Conservation (phyloP, 371 early-diverging fungal species). For the Massospora cicadina region DNA sequence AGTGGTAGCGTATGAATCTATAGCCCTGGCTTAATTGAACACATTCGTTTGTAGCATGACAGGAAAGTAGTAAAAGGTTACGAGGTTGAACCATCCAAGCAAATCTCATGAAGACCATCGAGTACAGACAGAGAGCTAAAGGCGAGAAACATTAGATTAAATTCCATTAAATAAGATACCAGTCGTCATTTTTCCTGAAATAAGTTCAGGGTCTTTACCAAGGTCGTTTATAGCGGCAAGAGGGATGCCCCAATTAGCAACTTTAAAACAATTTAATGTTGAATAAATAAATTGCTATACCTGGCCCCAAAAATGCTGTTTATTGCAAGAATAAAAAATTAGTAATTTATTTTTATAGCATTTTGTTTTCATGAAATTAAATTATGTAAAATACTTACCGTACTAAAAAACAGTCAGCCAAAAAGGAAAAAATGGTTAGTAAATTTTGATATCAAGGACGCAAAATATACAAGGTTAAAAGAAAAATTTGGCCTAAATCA, state of each 20-base stretch:
- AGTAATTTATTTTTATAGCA: not conserved
- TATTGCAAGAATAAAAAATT: not conserved
- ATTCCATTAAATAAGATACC: conserved; percentile 22
- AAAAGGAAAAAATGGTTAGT: not conserved
- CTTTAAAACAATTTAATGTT: conserved; percentile 18
- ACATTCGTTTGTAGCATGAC: conserved; percentile 78
- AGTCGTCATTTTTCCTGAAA: conserved; percentile 86
- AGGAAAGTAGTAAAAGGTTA: conserved; percentile 81
- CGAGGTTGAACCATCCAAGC: conserved; percentile 82
- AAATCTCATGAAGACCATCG: conserved; percentile 87
- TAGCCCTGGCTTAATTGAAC: conserved; percentile 74
- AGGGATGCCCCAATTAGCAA: conserved; percentile 96
- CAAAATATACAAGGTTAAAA: not conserved
- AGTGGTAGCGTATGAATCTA: conserved; percentile 58
- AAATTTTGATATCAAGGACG: not conserved
- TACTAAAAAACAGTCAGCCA: not conserved
- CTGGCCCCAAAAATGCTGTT: conserved; percentile 82
- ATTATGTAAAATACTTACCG: conserved; percentile 1
- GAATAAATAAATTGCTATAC: conserved; percentile 12
- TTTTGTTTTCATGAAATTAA: not conserved
- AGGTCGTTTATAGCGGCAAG: conserved; percentile 88
- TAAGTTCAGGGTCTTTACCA: conserved; percentile 77
- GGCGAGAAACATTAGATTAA: not conserved
- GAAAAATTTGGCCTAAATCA: too few relatives aligned
- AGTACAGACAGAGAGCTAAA: conserved; percentile 34